Evolutionary conservation across 2,329 filamentous ascomycete genomes (phyloP).

Genomic region (Arthrobotrys pseudoclavata): DNA sequence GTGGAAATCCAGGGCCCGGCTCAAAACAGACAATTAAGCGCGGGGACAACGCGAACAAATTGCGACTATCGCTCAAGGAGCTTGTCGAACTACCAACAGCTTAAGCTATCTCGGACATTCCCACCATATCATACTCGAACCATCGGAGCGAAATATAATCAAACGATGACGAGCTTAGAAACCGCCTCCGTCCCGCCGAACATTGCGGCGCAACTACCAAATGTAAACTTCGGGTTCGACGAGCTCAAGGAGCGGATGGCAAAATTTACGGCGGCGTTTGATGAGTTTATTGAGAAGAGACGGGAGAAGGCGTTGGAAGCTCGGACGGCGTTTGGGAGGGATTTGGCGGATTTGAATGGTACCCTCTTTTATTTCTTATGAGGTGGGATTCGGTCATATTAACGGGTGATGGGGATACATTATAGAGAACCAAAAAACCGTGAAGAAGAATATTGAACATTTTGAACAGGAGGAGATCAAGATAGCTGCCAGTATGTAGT

Average conservation of each 20-base stretch:
- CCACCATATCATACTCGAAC: too few species aligned
- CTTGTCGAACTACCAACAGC: neutral
- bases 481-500: conserved; percentile 59
- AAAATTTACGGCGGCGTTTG: conserved; percentile 89
- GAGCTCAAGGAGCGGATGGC: conserved; percentile 95
- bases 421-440: conserved; percentile 61
- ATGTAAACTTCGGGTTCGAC: conserved; percentile 95
- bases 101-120: conserved; percentile 1
- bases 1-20: conserved; percentile 31
- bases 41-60: conserved; percentile 9
- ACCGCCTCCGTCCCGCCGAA: conserved; percentile 57
- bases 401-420: neutral
- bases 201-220: conserved; percentile 83
- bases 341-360: conserved; percentile 91
- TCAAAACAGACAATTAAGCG: conserved; percentile 36
- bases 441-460: conserved; percentile 62
- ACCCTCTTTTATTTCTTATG: conserved; percentile 60
- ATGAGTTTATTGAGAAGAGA: conserved; percentile 92
- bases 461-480: conserved; percentile 61
- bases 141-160: too few species aligned
- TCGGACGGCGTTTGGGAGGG: conserved; percentile 92
- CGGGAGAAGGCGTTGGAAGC: conserved; percentile 91
- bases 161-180: conserved; percentile 57
- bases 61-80: neutral
- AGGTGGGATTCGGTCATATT: neutral